Evolutionary conservation across 768 basidiomycete species (phyloP), one percentile per base, ranked within the genome.

Genomic region (Mycena leptocephala): DNA sequence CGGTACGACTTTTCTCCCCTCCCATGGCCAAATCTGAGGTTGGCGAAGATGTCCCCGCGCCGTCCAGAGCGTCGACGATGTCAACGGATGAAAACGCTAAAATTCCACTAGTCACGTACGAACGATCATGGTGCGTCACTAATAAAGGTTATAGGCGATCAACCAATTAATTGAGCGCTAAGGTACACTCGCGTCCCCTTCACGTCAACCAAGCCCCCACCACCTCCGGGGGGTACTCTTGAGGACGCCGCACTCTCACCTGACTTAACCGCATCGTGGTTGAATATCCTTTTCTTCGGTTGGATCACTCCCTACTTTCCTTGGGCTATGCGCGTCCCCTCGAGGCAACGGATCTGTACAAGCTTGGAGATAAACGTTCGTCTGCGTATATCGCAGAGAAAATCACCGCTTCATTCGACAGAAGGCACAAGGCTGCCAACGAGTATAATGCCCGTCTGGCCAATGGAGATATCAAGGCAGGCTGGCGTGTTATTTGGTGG

Each of bases 281-380:
- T 92, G 75, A 89, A 86, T 77, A 80, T 90, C 7, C 76, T 96
- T 4, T 93, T 92, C 37, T 97, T 96, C 77, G 83, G 84, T 55
- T 97, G 96, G 96, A 88, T 97, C 24, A 92, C 92, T 3, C 90
- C 92, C 3, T 97, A 28, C 88, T 97, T 76, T 83, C 86, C 13
- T 86, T 96, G 14, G 96, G 96, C 10, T 96, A 96, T 80, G 89
- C 92, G 10, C 90, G 96, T 10, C 95, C 96, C 1, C 88, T 98
- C 3, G 94, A 96, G 80, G 92, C 93, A 0, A 84, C 93, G 0
- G 96, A 97, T 83, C 87, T 97, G 5, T 97, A 93, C 88, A 94
- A 92, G 83, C 91, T 97, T 30, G 92, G 92, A 72, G 90, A 92
- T 43, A 82, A 90, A 26, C 90, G 92, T 30, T 87, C 90, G 2